Base-by-base conservation (phyloP, 2,329 filamentous ascomycete species). In the Cladophialophora yegresii region DNA sequence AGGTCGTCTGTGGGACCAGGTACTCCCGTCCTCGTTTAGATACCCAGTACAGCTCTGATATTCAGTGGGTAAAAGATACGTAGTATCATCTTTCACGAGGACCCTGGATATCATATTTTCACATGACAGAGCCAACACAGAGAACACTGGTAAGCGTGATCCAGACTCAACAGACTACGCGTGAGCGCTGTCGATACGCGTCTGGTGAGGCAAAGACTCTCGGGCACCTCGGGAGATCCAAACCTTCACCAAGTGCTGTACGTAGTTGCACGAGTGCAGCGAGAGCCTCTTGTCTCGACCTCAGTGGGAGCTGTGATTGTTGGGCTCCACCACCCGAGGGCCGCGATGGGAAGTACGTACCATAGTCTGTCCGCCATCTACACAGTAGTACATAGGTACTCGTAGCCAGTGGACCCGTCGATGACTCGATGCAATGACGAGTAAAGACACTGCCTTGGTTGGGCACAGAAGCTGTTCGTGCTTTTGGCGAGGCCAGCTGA, bases 401-500 rank as follows among this genome's bases (percentile, higher is more conserved):
- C n/a, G n/a, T n/a, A 16, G 20, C 30, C 13, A n/a, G 45, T 59
- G 63, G 59, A 57, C 36, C 56, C 26, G 58, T 30, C 7, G 26
- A 65, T 55, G 63, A 63, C 53, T 58, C 61, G 57, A 61, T 64
- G 62, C 62, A 61, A 64, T 57, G 33, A n/a, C n/a, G n/a, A n/a
- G n/a, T n/a, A 40, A 50, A 61, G 56, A 60, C 56, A 57, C 8
- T 6, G 16, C 16, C 16, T n/a, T 16, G 36, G 26, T 40, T 12
- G 8, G 23, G 22, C 28, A 56, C 33, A 20, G 55, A 45, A 33
- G 22, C 40, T 16, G 20, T 28, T 28, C 26, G 26, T 28, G 3
- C 26, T 28, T 28, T 3, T 28, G 26, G 26, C 26, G 26, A 28
- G 26, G 3, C 26, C 26, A 28, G 26, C 26, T 28, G 3, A 3